Evolutionary conservation across 805 yeast species (phyloP).

Genomic region (Zygotorulaspora florentina): DNA sequence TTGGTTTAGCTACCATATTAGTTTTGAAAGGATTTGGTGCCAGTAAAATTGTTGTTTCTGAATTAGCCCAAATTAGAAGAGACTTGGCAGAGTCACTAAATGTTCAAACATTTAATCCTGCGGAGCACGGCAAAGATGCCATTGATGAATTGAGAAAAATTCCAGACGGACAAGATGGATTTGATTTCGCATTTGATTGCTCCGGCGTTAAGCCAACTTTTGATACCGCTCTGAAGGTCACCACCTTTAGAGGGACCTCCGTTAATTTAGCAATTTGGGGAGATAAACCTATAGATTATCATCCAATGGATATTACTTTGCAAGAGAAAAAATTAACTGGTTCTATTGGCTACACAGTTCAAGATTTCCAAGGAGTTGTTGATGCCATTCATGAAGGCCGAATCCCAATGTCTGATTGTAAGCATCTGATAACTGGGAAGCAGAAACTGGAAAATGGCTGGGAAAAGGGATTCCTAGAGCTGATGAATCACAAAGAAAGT

Average conservation of each 20-base stretch:
- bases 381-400: constrained; percentile 45
- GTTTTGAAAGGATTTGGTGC: constrained; percentile 51
- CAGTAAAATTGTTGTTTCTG: constrained; percentile 46
- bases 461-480: constrained; percentile 49
- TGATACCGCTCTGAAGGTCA: constrained; percentile 46
- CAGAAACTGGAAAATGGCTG: constrained; percentile 48
- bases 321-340: constrained; percentile 55
- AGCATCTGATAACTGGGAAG: constrained; percentile 50
- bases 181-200: constrained; percentile 50
- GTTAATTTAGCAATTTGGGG: constrained; percentile 68
- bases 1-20: constrained; percentile 55
- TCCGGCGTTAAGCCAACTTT: constrained; percentile 51
- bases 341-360: constrained; percentile 55
- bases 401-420: constrained; percentile 43
- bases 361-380: constrained; percentile 55
- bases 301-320: constrained; percentile 53
- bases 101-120: constrained; percentile 50
- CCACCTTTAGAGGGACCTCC: constrained; percentile 52
- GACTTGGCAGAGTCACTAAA: constrained; percentile 45
- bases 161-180: constrained; percentile 44
- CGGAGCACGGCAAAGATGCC: constrained; percentile 36
- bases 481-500: constrained; percentile 49
- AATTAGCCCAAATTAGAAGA: constrained; percentile 48
- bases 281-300: constrained; percentile 43
- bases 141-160: constrained; percentile 38